phyloP scores from a whole-genome alignment of 2,329 filamentous ascomycete genomes.

The Cladosporium sphaerospermum region DNA sequence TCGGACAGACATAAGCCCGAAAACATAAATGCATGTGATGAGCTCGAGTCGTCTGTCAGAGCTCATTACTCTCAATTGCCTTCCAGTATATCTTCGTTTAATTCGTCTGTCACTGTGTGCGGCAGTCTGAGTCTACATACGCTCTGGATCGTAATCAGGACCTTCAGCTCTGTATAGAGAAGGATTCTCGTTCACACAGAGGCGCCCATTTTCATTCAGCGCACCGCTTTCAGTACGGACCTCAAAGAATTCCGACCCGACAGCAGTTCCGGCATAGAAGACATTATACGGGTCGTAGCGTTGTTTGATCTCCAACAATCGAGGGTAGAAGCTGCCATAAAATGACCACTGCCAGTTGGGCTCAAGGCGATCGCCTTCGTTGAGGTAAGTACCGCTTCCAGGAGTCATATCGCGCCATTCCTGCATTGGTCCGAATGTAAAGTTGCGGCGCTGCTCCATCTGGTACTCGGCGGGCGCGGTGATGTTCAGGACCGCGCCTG shows the following conservation, averaged over 20 bases:
- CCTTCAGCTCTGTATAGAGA: background rate
- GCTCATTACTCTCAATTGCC: too few species aligned
- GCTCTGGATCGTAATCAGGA: background rate
- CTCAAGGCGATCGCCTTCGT: slow-evolving; percentile 37
- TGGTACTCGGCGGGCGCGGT: background rate
- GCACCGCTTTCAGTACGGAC: slow-evolving; percentile 1
- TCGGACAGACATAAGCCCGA: too few species aligned
- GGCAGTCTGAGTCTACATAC: background rate
- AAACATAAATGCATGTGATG: too few species aligned
- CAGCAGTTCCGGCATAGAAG: slow-evolving; percentile 16
- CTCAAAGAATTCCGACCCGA: slow-evolving; percentile 11
- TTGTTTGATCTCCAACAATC: slow-evolving; percentile 24
- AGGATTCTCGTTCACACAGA: slow-evolving; percentile 4
- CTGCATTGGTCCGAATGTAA: slow-evolving; percentile 5
- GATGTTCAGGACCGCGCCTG: background rate
- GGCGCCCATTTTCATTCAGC: slow-evolving; percentile 1
- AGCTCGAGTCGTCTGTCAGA: too few species aligned
- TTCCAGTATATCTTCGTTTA: too few species aligned
- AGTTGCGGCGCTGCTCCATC: slow-evolving; percentile 1
- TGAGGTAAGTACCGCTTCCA: slow-evolving; percentile 39
- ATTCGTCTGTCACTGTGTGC: too few species aligned
- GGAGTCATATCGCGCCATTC: slow-evolving; percentile 34
- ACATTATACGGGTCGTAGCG: slow-evolving; percentile 28
- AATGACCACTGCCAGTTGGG: slow-evolving; percentile 26
- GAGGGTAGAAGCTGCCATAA: slow-evolving; percentile 23